Conservation (phyloP, 2,329 filamentous ascomycete species). For the Xylariaceae sp. region DNA sequence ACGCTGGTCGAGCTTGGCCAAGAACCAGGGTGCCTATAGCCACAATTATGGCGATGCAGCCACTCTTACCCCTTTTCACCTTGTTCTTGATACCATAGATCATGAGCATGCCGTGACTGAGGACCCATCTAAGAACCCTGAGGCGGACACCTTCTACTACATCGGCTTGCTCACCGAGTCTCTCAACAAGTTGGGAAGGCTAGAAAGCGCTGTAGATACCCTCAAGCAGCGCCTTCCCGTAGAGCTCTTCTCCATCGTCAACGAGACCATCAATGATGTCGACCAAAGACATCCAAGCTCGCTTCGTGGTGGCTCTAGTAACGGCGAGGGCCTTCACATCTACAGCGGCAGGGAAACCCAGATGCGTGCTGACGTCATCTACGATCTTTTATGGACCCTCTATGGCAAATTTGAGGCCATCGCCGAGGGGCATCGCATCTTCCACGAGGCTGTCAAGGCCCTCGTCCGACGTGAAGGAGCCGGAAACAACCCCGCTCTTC, state of each 20-base stretch:
- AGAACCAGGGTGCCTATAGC: constrained; percentile 55
- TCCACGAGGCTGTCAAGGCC: constrained; percentile 86
- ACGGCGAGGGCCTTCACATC: constrained; percentile 55
- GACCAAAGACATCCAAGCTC: constrained; percentile 89
- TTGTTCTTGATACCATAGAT: constrained; percentile 58
- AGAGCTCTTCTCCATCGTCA: constrained; percentile 89
- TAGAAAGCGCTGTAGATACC: constrained; percentile 82
- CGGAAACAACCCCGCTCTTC: constrained; percentile 61
- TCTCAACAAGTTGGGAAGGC: constrained; percentile 79
- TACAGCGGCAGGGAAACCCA: constrained; percentile 69
- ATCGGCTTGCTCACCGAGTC: constrained; percentile 83
- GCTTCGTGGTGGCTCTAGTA: constrained; percentile 53
- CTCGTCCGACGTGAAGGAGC: constrained; percentile 78
- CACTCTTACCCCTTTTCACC: constrained; percentile 51
- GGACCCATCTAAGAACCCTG: constrained; percentile 88
- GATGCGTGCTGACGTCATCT: constrained; percentile 77
- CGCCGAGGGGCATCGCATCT: constrained; percentile 86
- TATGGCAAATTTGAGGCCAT: constrained; percentile 98
- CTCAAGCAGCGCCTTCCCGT: constrained; percentile 92
- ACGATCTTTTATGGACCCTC: constrained; percentile 85
- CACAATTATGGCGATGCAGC: constrained; percentile 46
- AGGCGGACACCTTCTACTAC: constrained; percentile 93
- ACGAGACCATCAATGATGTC: constrained; percentile 90
- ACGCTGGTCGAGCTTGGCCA: constrained; percentile 81
- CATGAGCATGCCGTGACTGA: constrained; percentile 64